Percentiles rank a stretch among this genome's conserved stretches.
phyloP scores from a whole-genome alignment of 208 protist species.

The Leptomonas seymouri region DNA sequence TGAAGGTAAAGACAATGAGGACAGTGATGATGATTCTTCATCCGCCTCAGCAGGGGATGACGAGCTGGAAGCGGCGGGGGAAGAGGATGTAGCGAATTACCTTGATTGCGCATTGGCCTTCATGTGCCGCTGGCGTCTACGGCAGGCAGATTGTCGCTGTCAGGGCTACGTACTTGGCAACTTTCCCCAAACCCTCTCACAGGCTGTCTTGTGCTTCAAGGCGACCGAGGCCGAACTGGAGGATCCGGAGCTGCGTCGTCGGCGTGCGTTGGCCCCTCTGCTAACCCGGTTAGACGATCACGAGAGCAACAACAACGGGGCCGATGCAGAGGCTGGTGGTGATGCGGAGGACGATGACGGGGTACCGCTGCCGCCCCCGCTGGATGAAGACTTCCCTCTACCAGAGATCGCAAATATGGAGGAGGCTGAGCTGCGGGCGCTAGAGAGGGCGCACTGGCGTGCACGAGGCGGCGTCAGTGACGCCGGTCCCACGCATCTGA shows the following conservation, averaged over 20 bases:
- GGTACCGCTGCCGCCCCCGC: slow-evolving; percentile 37
- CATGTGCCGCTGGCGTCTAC: slow-evolving; percentile 88
- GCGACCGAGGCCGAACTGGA: slow-evolving; percentile 40
- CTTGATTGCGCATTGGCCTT: slow-evolving; percentile 78
- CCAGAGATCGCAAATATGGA: slow-evolving; percentile 44
- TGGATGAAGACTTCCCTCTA: slow-evolving; percentile 69
- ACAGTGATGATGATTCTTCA: neutral
- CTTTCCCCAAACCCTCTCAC: slow-evolving; percentile 83
- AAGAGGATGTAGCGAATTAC: slow-evolving; percentile 35
- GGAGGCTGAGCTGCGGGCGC: slow-evolving; percentile 44
- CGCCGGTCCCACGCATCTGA: neutral
- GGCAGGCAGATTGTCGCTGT: slow-evolving; percentile 76
- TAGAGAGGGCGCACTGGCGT: slow-evolving; percentile 36
- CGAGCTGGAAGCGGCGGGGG: neutral
- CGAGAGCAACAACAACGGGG: neutral
- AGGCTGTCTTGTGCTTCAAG: slow-evolving; percentile 84
- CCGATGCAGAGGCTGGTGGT: too few species aligned
- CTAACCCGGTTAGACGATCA: slow-evolving; percentile 22
- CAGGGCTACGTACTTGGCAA: slow-evolving; percentile 92
- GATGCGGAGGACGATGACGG: slow-evolving; percentile 9
- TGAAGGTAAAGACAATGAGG: too few species aligned
- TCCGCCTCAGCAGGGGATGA: neutral
- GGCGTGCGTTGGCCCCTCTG: slow-evolving; percentile 26
- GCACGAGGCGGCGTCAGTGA: slow-evolving; percentile 12
- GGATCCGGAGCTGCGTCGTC: slow-evolving; percentile 31